Conservation (phyloP, 148 eudicot species). For the Rhododendron griersonianum region DNA sequence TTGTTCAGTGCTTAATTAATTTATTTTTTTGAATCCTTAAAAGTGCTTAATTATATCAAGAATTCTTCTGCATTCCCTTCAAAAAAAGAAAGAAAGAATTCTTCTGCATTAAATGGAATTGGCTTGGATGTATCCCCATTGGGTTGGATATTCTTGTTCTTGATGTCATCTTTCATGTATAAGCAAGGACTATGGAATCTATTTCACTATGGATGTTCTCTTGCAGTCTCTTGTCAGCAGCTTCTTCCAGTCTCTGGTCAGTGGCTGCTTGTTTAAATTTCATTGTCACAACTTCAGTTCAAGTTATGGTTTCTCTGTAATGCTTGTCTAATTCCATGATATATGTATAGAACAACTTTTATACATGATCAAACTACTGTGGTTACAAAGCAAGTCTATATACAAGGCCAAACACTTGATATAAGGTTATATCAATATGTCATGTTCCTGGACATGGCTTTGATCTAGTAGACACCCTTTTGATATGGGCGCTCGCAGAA, state of each 20-base stretch:
- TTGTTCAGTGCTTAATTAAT: neutral
- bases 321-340: neutral
- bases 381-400: neutral
- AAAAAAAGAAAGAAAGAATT: neutral
- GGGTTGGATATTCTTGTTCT: neutral
- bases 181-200: neutral
- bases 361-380: neutral
- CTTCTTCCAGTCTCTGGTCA: neutral
- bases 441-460: neutral
- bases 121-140: neutral
- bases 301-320: neutral
- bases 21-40: no score
- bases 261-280: neutral
- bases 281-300: neutral
- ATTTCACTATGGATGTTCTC: neutral
- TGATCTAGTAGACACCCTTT: conserved; percentile 29
- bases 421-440: neutral
- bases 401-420: neutral
- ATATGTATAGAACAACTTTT: neutral
- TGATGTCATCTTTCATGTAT: neutral
- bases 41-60: neutral
- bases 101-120: neutral
- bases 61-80: no score
- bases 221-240: neutral
- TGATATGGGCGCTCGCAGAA: conserved; percentile 50